Conservation (phyloP, 768 basidiomycete species). For the Obba rivulosa region DNA sequence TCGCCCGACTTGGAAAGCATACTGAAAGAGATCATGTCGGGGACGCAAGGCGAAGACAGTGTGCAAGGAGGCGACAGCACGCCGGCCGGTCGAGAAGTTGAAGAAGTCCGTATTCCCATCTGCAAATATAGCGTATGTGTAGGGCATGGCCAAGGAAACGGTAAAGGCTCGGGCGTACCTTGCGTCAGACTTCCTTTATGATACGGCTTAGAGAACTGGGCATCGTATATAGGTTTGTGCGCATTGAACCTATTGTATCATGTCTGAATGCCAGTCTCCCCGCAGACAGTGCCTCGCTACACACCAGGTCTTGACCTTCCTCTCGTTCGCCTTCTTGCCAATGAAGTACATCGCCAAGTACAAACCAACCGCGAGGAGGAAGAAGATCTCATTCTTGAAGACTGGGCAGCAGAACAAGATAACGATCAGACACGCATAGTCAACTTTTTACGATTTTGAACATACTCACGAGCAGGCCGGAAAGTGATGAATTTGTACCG, state of each 20-base stretch:
- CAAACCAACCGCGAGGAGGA: constrained; percentile 46
- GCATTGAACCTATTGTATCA: constrained; percentile 46
- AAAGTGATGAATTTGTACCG: constrained; percentile 74
- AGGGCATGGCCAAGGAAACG: neutral
- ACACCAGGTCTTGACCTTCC: constrained; percentile 63
- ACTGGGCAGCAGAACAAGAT: constrained; percentile 29
- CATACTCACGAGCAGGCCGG: constrained; percentile 65
- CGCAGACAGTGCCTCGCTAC: constrained; percentile 19
- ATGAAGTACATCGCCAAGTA: constrained; percentile 55
- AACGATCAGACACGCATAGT: constrained; percentile 5
- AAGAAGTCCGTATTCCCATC: constrained; percentile 82
- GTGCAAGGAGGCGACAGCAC: constrained; percentile 72
- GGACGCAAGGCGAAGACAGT: constrained; percentile 73
- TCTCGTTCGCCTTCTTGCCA: constrained; percentile 56
- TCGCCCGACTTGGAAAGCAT: constrained; percentile 53
- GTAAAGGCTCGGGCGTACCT: constrained; percentile 10
- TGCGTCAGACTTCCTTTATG: constrained; percentile 33
- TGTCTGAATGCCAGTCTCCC: neutral
- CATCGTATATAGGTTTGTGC: constrained; percentile 50
- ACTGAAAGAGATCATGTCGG: constrained; percentile 76
- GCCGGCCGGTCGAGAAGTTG: constrained; percentile 83
- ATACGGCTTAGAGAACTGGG: constrained; percentile 74
- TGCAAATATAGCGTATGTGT: constrained; percentile 20
- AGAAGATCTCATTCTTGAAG: constrained; percentile 60
- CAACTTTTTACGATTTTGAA: too few species aligned